Evolutionary conservation across 345 rosid genomes (phyloP).

Genomic region (Physaria fendleri): DNA sequence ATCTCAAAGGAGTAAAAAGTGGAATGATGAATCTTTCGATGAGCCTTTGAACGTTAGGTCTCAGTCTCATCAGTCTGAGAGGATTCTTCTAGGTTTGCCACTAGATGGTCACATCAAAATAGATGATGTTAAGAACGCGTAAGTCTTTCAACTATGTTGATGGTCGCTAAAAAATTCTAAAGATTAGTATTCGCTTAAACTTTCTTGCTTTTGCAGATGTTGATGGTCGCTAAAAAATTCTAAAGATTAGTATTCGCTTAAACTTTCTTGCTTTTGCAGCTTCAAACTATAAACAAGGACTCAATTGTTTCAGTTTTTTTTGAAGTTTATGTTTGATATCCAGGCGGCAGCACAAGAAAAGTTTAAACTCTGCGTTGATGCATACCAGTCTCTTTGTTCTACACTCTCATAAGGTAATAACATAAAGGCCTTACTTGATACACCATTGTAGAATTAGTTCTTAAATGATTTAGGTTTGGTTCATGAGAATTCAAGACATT

Average conservation of each 20-base stretch:
- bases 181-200: neutral
- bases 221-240: neutral
- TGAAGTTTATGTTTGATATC: no score
- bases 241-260: constrained; percentile 19
- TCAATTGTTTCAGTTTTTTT: no score
- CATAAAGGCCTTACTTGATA: neutral
- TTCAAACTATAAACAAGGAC: no score
- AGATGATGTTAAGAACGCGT: constrained; percentile 85
- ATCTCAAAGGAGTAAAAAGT: constrained; percentile 30
- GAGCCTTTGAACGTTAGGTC: constrained; percentile 44
- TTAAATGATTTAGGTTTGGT: no score
- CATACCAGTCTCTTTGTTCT: constrained; percentile 70
- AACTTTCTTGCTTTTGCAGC: constrained; percentile 37
- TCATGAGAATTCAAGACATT: no score
- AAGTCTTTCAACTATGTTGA: constrained; percentile 23
- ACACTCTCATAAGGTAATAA: constrained; percentile 49
- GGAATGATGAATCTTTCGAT: constrained; percentile 36
- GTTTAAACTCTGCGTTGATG: constrained; percentile 66
- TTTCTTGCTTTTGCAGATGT: constrained; percentile 42
- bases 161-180: neutral
- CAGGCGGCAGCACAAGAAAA: constrained; percentile 81
- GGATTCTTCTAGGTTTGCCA: constrained; percentile 62
- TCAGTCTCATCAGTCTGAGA: constrained; percentile 51
- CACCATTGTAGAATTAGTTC: constrained; percentile 3
- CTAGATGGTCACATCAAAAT: constrained; percentile 50